phyloP scores from a whole-genome alignment of 495 filamentous ascomycete species.

The Coniosporium apollinis region DNA sequence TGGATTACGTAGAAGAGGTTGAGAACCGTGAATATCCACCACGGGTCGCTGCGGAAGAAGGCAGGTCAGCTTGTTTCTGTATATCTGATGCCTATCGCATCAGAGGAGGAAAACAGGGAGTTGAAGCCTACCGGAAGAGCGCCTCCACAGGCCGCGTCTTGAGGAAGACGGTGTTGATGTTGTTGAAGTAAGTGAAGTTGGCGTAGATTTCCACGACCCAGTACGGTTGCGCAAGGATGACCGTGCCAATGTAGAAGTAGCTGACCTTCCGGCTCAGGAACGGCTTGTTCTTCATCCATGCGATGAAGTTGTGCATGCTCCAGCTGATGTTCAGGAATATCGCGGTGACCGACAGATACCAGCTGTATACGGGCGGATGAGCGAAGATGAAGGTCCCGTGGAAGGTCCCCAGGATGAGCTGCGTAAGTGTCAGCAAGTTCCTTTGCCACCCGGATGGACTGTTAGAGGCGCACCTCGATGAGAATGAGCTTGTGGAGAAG shows the following conservation, averaged over 20 bases:
- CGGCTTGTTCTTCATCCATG: slow-evolving; percentile 26
- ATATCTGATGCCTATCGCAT: background rate
- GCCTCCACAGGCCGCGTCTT: slow-evolving; percentile 35
- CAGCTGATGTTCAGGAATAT: slow-evolving; percentile 21
- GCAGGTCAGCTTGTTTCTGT: no score
- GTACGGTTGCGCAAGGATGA: slow-evolving; percentile 20
- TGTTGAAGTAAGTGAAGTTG: slow-evolving; percentile 23
- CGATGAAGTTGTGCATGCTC: slow-evolving; percentile 24
- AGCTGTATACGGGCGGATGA: slow-evolving; percentile 15
- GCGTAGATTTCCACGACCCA: slow-evolving; percentile 25
- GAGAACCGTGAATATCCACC: slow-evolving; percentile 40
- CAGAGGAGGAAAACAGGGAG: background rate
- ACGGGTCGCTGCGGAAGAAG: slow-evolving; percentile 30
- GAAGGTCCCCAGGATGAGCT: slow-evolving; percentile 22
- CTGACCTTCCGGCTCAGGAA: slow-evolving; percentile 16
- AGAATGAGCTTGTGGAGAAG: slow-evolving; percentile 26
- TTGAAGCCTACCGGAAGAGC: slow-evolving; percentile 23
- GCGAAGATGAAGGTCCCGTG: slow-evolving; percentile 24
- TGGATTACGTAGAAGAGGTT: slow-evolving; percentile 38
- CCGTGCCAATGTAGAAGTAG: slow-evolving; percentile 20
- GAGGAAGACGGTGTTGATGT: slow-evolving; percentile 25
- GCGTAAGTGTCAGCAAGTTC: slow-evolving; percentile 2
- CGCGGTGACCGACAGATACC: slow-evolving; percentile 22
- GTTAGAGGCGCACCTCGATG: slow-evolving; percentile 15
- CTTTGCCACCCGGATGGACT: background rate